These are phyloP conservation scores for Penicillium brevicompactum DNA, from an alignment of 2,329 filamentous ascomycete genomes.

Conservation along the genomic window DNA sequence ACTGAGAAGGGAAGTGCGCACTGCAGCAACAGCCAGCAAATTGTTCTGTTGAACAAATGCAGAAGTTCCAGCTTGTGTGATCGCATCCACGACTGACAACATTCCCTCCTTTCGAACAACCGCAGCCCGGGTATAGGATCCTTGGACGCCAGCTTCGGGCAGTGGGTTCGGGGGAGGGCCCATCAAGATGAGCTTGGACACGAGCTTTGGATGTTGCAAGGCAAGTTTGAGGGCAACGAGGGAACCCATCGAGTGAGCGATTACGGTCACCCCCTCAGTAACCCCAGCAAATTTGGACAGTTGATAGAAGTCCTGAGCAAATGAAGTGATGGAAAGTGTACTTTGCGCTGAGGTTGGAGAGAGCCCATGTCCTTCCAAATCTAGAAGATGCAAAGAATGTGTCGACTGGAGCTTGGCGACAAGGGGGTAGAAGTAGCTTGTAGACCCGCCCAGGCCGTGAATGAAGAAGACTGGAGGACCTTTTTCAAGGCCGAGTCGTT, in stretches of 20 bases:
- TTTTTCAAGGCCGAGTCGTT: background rate
- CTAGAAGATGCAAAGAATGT: constrained; percentile 49
- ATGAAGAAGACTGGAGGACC: background rate
- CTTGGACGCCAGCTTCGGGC: constrained; percentile 36
- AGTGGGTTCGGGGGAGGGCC: constrained; percentile 53
- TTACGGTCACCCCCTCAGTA: constrained; percentile 39
- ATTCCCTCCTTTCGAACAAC: constrained; percentile 50
- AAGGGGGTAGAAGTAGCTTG: constrained; percentile 50
- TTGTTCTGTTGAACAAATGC: constrained; percentile 39
- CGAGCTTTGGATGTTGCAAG: constrained; percentile 40
- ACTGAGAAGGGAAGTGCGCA: constrained; percentile 47
- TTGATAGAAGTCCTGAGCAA: constrained; percentile 46
- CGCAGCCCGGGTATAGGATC: constrained; percentile 39
- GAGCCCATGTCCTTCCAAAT: constrained; percentile 60
- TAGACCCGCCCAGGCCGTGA: constrained; percentile 56
- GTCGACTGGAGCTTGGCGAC: constrained; percentile 36
- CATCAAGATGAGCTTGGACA: constrained; percentile 51
- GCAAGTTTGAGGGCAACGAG: constrained; percentile 51
- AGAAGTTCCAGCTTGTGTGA: constrained; percentile 42
- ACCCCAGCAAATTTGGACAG: constrained; percentile 42
- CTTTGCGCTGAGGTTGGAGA: constrained; percentile 54
- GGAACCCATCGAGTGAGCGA: constrained; percentile 58
- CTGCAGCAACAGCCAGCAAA: constrained; percentile 46
- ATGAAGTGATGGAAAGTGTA: constrained; percentile 46
- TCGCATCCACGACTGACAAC: constrained; percentile 43